phyloP scores from a whole-genome alignment of 352 stramenopile species.

The Phytophthora crassamura region DNA sequence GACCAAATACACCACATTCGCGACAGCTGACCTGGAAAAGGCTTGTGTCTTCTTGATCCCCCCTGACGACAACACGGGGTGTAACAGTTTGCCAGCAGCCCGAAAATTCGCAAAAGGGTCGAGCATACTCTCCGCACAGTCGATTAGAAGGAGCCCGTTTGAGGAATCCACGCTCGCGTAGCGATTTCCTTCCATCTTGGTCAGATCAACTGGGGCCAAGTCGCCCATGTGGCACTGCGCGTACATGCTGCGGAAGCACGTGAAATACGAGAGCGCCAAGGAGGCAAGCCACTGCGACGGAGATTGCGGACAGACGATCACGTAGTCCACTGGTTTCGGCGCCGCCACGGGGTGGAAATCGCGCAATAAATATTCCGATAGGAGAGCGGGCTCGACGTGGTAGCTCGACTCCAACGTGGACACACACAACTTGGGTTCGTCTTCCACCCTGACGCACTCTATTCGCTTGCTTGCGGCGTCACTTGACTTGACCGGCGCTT shows the following conservation, averaged over 20 bases:
- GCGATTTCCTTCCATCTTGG: constrained; percentile 40
- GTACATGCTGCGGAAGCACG: constrained; percentile 75
- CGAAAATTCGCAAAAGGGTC: constrained; percentile 79
- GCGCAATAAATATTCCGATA: constrained; percentile 83
- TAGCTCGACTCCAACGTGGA: constrained; percentile 62
- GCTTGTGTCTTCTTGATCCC: constrained; percentile 66
- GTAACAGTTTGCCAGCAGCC: constrained; percentile 60
- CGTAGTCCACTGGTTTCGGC: constrained; percentile 77
- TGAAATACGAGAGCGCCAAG: constrained; percentile 75
- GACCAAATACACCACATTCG: constrained; percentile 77
- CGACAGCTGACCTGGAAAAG: constrained; percentile 66
- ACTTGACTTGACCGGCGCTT: constrained; percentile 20
- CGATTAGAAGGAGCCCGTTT: constrained; percentile 64
- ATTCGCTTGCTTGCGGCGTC: constrained; percentile 25
- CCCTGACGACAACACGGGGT: constrained; percentile 52
- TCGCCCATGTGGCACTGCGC: constrained; percentile 74
- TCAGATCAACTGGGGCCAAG: constrained; percentile 60
- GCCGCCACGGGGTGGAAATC: constrained; percentile 68
- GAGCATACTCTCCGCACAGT: constrained; percentile 52
- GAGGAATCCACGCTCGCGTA: constrained; percentile 55
- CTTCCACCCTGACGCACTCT: constrained; percentile 32
- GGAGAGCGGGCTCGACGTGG: constrained; percentile 53
- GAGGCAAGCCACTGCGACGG: constrained; percentile 75
- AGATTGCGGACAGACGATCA: constrained; percentile 74
- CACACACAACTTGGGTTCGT: constrained; percentile 53